Base-by-base conservation (phyloP, 495 filamentous ascomycete genomes). In the Podospora pseudocomata region DNA sequence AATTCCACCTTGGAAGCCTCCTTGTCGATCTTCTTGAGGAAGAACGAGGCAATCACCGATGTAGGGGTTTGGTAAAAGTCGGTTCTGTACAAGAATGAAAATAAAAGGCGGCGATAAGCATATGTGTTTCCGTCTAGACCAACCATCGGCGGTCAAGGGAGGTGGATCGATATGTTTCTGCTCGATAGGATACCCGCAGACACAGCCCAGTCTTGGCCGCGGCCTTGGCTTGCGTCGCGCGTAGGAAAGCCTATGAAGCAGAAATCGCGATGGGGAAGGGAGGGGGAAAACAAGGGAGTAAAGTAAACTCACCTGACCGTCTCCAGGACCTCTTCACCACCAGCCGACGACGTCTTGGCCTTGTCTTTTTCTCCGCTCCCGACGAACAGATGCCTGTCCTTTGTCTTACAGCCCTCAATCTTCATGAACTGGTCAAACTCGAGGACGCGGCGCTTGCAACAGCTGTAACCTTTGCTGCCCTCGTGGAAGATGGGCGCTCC, bases 351-450 rank as follows among this genome's bases (percentile, higher is more conserved):
- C 44, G 63, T 65, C 71, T 76, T 75, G 58, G 54, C 58, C 72
- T 85, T 63, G 85, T 84, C 80, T 75, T 88, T 85, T 75, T 90
- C 91, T 19, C 87, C 88, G 70, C 88, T 92, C 0, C 94, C 96
- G 44, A 97, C 83, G 77, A 97, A 98, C 67, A 97, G 75, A 81
- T 99, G 95, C 68, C 84, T 84, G 62, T 85, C 82, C 77, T 93
- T 94, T 32, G 90, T 90, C 74, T 87, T 87, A 80, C 95, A 99
- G 1, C 95, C 95, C 64, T 91, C 87, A 61, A 99, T 93, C 79
- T 90, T 93, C 89, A 99, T 87, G 78, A 99, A 99, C 79, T 98
- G 89, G 77, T 99, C 95, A 74, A 99, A 99, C 75, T 99, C 95
- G 27, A 99, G 83, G 62, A 99, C 95, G 20, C 92, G 87, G 72